These are phyloP conservation scores for Phialemonium atrogriseum DNA, from an alignment of 2,329 filamentous ascomycete genomes.

Conservation along the genomic window DNA sequence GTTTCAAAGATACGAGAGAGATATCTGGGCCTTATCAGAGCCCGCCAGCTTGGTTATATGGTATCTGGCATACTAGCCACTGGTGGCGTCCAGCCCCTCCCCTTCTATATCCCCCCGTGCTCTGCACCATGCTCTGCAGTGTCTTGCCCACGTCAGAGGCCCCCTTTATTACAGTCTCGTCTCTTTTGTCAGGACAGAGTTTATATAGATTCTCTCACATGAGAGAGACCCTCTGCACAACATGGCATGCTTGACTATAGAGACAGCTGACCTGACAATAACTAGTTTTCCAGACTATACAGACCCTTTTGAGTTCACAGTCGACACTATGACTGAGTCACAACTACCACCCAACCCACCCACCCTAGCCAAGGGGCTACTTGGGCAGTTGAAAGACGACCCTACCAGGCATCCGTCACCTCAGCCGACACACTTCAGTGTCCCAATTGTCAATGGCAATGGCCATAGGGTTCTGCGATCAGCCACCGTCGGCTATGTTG, in stretches of 20 bases:
- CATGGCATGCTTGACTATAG: conserved; percentile 19
- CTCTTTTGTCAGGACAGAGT: neutral
- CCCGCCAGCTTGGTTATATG: neutral
- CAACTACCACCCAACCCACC: conserved; percentile 9
- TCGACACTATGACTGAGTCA: conserved; percentile 21
- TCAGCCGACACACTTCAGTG: conserved; percentile 76
- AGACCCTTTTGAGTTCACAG: conserved; percentile 20
- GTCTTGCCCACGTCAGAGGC: neutral
- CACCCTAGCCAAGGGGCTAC: conserved; percentile 16
- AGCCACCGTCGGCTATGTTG: conserved; percentile 87
- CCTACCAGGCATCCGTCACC: conserved; percentile 66
- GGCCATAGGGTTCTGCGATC: conserved; percentile 73
- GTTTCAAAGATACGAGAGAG: no score
- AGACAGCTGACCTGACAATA: conserved; percentile 20
- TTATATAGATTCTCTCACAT: conserved; percentile 1
- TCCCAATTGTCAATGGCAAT: conserved; percentile 53
- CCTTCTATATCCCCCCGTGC: no score
- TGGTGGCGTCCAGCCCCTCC: neutral
- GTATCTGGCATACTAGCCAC: neutral
- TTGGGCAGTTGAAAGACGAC: conserved; percentile 21
- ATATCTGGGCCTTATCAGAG: no score
- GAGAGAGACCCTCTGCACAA: conserved; percentile 10
- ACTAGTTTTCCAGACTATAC: conserved; percentile 25
- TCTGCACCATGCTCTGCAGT: no score
- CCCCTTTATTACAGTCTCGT: neutral